Evolutionary conservation across 2,329 filamentous ascomycete species (phyloP).

Genomic region (Cladorrhinum sp.): DNA sequence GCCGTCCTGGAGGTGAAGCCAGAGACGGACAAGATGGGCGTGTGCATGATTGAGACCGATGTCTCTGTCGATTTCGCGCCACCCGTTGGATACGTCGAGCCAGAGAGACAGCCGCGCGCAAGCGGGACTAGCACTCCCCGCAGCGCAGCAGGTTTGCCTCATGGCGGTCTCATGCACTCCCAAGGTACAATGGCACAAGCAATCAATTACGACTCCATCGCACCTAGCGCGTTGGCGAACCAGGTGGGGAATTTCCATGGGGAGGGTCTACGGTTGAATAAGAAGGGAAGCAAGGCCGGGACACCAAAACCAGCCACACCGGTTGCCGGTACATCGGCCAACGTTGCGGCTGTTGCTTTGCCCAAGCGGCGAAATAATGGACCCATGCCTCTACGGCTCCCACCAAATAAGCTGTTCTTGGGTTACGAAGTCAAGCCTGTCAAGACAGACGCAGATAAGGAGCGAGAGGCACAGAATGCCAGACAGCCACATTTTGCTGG

Average conservation of each 20-base stretch:
- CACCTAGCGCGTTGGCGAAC: conserved; percentile 68
- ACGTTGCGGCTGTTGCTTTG: conserved; percentile 33
- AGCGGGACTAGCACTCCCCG: conserved; percentile 87
- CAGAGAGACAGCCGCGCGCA: conserved; percentile 51
- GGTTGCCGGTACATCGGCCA: conserved; percentile 54
- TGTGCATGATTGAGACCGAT: conserved; percentile 95
- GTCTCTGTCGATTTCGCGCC: conserved; percentile 94
- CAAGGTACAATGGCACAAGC: conserved; percentile 94
- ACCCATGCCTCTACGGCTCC: conserved; percentile 78
- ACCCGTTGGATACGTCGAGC: conserved; percentile 91
- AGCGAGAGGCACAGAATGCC: conserved; percentile 62
- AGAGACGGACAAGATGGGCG: conserved; percentile 74
- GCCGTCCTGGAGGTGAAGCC: conserved; percentile 93
- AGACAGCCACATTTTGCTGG: conserved; percentile 76
- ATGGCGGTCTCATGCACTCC: conserved; percentile 72
- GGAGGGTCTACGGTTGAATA: conserved; percentile 79
- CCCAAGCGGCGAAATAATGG: conserved; percentile 62
- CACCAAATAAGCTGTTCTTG: conserved; percentile 91
- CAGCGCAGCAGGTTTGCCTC: conserved; percentile 59
- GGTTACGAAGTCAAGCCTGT: conserved; percentile 90
- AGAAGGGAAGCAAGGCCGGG: conserved; percentile 73
- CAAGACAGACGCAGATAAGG: conserved; percentile 71
- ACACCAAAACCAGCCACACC: conserved; percentile 74
- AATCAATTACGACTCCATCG: conserved; percentile 94
- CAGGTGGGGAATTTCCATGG: conserved; percentile 75